Evolutionary conservation across 179 eudicot genomes (phyloP).

Genomic region (Corrigiola litoralis): DNA sequence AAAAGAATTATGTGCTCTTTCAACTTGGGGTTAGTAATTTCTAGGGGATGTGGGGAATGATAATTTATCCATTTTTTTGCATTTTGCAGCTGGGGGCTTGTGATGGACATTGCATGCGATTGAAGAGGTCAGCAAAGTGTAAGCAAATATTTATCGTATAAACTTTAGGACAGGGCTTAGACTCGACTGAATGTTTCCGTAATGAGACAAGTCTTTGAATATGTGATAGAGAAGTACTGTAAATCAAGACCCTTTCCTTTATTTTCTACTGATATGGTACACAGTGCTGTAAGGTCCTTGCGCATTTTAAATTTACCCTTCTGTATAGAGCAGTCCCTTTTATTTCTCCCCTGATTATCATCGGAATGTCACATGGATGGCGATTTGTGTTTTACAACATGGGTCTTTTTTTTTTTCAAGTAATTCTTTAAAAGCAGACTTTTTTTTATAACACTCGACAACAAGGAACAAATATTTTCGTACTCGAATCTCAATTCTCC

Average conservation of each 20-base stretch:
- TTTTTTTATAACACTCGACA: too few relatives aligned
- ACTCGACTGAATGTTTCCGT: not conserved
- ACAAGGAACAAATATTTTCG: too few relatives aligned
- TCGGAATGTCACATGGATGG: too few relatives aligned
- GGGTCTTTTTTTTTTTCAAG: too few relatives aligned
- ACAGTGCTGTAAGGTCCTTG: too few relatives aligned
- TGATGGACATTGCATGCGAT: constrained; percentile 19
- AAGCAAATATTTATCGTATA: constrained; percentile 21
- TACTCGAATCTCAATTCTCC: too few relatives aligned
- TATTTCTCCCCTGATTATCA: too few relatives aligned
- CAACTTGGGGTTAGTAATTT: not conserved
- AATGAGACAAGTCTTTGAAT: not conserved
- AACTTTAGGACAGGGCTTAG: not conserved
- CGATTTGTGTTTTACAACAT: too few relatives aligned
- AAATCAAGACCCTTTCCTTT: not conserved
- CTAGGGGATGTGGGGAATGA: not conserved
- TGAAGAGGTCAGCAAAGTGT: constrained; percentile 31
- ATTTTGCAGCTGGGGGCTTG: constrained; percentile 26
- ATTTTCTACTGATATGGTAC: too few relatives aligned
- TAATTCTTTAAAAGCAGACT: too few relatives aligned
- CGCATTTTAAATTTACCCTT: too few relatives aligned
- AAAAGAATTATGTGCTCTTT: not conserved
- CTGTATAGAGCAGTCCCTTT: too few relatives aligned
- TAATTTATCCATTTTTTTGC: not conserved
- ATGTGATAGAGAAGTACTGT: not conserved